Evolutionary conservation across 805 yeast genomes (phyloP), one percentile per base, ranked within the genome.

Genomic region (Metschnikowia rubicola): DNA sequence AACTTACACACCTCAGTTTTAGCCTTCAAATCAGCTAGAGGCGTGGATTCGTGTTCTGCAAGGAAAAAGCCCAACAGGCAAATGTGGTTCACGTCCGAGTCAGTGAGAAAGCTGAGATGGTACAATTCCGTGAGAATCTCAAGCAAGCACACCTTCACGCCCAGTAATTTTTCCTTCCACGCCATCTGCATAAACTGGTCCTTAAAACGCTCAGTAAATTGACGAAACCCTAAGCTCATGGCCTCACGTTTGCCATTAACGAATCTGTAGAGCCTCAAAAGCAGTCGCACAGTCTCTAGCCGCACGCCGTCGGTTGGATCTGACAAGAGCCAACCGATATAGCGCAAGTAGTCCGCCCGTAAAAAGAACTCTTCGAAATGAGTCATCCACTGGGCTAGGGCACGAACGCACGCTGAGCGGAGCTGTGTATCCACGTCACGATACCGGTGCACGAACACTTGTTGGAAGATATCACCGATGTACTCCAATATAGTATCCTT

Each of bases 271-370:
- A 82, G 64, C 56, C 69, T 80, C 10, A 70, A 61, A 37, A 90
- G 65, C 4, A 77, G 73, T 54, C 73, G 79, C 26, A 86, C 60
- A 2, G 82, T 90, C 55, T 86, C 89, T 8, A 73, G 61, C 54
- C 96, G 75, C 1, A 88, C 95, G 3, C 61, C 52, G 10, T 77
- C 64, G 12, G 78, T 75, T 2, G 80, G 70, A 59, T 90, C 97
- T n/a, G 91, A 82, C 36, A 91, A 67, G 31, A 88, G 70, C 95
- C 95, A 86, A 4, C 96, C 96, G 58, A 86, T 75, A 63, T 86
- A 88, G 52, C 90, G 77, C 52, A 89, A 71, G 58, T 82, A 88
- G 1, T 83, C 70, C 10, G 84, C 82, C 50, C 81, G 86, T 53
- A 86, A 77, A 57, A 86, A 89, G 44, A 73, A 67, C 47, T 85